phyloP scores from a whole-genome alignment of 331 rosid genomes.

The Cucumis variabilis region DNA sequence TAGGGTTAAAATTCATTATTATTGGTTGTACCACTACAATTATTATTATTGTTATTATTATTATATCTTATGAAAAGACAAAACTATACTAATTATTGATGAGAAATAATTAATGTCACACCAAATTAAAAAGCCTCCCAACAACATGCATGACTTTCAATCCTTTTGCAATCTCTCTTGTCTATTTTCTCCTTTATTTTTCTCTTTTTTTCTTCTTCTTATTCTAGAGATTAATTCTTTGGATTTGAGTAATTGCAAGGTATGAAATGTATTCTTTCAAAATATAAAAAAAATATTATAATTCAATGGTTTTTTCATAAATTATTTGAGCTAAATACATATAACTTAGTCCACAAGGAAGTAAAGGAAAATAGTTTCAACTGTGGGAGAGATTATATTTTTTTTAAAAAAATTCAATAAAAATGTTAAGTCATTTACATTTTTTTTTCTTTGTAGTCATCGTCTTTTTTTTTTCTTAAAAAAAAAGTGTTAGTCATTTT shows the following conservation, averaged over 20 bases:
- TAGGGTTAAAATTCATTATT: neutral
- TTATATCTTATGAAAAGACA: neutral
- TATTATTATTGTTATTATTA: neutral
- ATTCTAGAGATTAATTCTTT: neutral
- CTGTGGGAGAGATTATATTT: no score
- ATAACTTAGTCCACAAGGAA: no score
- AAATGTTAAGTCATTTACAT: no score
- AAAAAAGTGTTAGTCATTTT: no score
- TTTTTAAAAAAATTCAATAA: no score
- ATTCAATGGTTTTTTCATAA: neutral
- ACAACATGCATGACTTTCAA: neutral
- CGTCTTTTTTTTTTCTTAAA: no score
- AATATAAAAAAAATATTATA: no score
- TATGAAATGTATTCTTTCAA: neutral
- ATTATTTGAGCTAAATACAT: neutral
- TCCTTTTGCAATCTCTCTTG: neutral
- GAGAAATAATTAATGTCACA: conserved; percentile 13
- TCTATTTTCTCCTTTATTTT: neutral
- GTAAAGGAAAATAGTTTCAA: neutral
- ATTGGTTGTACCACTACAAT: neutral
- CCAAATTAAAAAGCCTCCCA: conserved; percentile 19
- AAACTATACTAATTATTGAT: conserved; percentile 24
- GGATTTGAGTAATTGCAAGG: neutral
- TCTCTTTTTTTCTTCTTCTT: neutral
- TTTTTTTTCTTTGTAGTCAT: no score